These are phyloP conservation scores for Rhizopogon vesiculosus DNA, from an alignment of 768 basidiomycete species.

Conservation along the genomic window DNA sequence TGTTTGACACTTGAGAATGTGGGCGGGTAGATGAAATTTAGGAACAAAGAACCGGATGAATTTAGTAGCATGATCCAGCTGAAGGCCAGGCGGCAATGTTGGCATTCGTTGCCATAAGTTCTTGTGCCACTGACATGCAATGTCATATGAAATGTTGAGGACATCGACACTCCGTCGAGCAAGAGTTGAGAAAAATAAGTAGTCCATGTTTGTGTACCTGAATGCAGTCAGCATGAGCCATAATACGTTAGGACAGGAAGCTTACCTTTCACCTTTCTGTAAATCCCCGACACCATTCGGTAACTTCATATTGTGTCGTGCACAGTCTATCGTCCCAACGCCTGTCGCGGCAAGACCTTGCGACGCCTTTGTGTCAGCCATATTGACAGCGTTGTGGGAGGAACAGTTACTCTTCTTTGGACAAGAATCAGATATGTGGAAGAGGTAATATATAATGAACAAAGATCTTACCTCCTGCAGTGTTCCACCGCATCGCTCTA, in stretches of 20 bases:
- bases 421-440: background rate
- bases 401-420: background rate
- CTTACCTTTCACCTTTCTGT: background rate
- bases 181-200: conserved; percentile 18
- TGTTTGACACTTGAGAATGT: conserved; percentile 21
- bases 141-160: conserved; percentile 14
- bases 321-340: conserved; percentile 4
- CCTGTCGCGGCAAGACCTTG: conserved; percentile 8
- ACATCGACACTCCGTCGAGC: background rate
- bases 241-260: too few relatives aligned
- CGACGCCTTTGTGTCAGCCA: conserved; percentile 3
- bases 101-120: background rate
- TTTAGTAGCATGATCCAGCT: background rate
- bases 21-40: conserved; percentile 31
- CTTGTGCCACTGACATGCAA: conserved; percentile 14
- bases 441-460: conserved; percentile 3
- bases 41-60: conserved; percentile 22
- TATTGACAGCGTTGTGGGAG: background rate
- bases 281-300: background rate
- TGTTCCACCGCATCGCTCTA: background rate
- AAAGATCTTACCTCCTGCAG: conserved; percentile 16
- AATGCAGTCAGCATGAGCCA: background rate
- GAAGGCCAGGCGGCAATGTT: background rate
- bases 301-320: conserved; percentile 8
- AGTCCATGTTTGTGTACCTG: conserved; percentile 29